phyloP scores from a whole-genome alignment of 768 basidiomycete species.

The Auricularia sp. region DNA sequence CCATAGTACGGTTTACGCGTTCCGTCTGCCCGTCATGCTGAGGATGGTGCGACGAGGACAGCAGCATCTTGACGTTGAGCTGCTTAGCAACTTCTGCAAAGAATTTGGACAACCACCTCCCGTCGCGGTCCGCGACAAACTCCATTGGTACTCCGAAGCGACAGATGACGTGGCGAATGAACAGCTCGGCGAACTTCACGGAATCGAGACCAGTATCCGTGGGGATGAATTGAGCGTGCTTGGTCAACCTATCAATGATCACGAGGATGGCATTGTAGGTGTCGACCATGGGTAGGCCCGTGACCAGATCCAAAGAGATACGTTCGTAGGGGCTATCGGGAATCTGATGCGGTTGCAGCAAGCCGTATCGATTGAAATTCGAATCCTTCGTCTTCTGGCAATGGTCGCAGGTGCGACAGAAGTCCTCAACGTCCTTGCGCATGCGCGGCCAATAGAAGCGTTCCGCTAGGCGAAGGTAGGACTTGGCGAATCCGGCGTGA shows the following conservation, averaged over 20 bases:
- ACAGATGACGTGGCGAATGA: constrained; percentile 15
- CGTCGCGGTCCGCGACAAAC: constrained; percentile 7
- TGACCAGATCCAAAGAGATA: too few relatives aligned
- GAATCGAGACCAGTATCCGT: constrained; percentile 16
- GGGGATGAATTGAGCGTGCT: constrained; percentile 21
- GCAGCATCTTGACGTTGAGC: constrained; percentile 1
- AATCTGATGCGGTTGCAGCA: too few relatives aligned
- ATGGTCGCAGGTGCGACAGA: too few relatives aligned
- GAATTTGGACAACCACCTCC: too few relatives aligned
- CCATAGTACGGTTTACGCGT: constrained; percentile 22
- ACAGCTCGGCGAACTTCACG: constrained; percentile 25
- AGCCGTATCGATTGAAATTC: too few relatives aligned
- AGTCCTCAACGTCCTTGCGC: too few relatives aligned
- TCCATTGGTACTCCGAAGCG: constrained; percentile 5
- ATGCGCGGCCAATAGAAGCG: too few relatives aligned
- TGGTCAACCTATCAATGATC: constrained; percentile 14
- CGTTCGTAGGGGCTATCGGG: too few relatives aligned
- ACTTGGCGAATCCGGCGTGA: too few relatives aligned
- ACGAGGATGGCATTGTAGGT: constrained; percentile 13
- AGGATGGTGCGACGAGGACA: constrained; percentile 11
- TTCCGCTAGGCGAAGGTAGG: too few relatives aligned
- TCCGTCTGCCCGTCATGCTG: constrained; percentile 29
- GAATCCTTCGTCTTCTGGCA: too few relatives aligned
- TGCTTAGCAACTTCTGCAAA: not conserved
- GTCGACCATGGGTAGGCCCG: too few relatives aligned